Evolutionary conservation across 2,329 filamentous ascomycete species (phyloP).

Genomic region (Didymella exigua): DNA sequence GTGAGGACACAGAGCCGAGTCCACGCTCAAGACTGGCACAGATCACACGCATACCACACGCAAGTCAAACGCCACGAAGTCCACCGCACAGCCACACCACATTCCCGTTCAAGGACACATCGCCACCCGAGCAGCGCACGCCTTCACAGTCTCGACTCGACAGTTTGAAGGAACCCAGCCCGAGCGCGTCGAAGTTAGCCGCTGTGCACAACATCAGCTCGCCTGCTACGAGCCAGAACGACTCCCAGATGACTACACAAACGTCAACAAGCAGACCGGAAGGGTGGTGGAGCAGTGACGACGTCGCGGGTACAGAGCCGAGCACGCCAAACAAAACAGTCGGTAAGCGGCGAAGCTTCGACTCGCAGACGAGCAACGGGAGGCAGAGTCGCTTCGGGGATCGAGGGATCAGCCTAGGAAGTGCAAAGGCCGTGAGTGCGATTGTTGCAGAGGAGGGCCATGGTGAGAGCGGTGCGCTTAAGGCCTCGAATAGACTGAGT

Average conservation of each 20-base stretch:
- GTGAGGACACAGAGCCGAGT: constrained; percentile 7
- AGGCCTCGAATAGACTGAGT: neutral
- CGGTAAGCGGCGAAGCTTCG: constrained; percentile 27
- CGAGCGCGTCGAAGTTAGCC: constrained; percentile 12
- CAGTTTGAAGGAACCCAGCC: neutral
- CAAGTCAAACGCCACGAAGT: constrained; percentile 18
- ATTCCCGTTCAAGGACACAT: constrained; percentile 23
- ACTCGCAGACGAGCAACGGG: constrained; percentile 34
- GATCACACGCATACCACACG: constrained; percentile 27
- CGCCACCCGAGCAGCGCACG: neutral
- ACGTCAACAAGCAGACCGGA: constrained; percentile 44
- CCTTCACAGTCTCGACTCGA: neutral
- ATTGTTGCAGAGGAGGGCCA: constrained; percentile 34
- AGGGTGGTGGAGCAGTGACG: constrained; percentile 49
- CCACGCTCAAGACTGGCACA: constrained; percentile 24
- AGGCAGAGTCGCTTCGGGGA: constrained; percentile 37
- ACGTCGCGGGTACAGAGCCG: constrained; percentile 43
- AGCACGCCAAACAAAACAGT: constrained; percentile 20
- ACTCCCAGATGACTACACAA: constrained; percentile 38
- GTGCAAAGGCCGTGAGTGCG: constrained; percentile 40
- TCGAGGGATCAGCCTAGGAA: constrained; percentile 44
- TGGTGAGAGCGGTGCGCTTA: constrained; percentile 23
- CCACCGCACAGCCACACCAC: constrained; percentile 16
- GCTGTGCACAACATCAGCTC: constrained; percentile 22
- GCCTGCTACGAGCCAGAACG: constrained; percentile 15